Percentiles rank a stretch among this genome's conserved stretches.
phyloP scores from a whole-genome alignment of 805 yeast species.

The Lipomyces orientalis region DNA sequence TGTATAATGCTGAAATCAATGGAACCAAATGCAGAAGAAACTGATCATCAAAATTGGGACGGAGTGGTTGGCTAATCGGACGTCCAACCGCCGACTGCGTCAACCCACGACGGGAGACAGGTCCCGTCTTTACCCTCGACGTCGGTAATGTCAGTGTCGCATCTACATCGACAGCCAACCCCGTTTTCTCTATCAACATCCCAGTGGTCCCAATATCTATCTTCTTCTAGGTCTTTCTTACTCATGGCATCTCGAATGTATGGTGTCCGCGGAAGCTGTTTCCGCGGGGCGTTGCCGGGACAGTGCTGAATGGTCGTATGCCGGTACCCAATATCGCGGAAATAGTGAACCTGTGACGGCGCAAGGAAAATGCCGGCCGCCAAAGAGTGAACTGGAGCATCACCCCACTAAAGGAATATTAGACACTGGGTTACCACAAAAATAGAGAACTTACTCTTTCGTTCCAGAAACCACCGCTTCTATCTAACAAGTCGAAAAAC shows the following conservation, averaged over 20 bases:
- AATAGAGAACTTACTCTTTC: slow-evolving; percentile 56
- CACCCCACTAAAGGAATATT: slow-evolving; percentile 70
- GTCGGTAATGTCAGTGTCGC: slow-evolving; percentile 57
- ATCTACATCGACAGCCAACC: slow-evolving; percentile 85
- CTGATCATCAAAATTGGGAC: neutral
- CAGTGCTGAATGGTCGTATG: slow-evolving; percentile 86
- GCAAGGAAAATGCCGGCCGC: slow-evolving; percentile 80
- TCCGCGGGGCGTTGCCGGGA: slow-evolving; percentile 65
- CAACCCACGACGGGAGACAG: slow-evolving; percentile 46
- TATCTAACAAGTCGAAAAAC: slow-evolving; percentile 72
- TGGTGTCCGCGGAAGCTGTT: slow-evolving; percentile 53
- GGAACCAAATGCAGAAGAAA: neutral
- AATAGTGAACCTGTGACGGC: slow-evolving; percentile 78
- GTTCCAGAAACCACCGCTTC: slow-evolving; percentile 78
- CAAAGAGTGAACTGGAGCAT: slow-evolving; percentile 91
- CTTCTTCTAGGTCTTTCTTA: slow-evolving; percentile 46
- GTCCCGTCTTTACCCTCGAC: slow-evolving; percentile 46
- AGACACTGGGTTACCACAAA: neutral
- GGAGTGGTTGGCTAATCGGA: neutral
- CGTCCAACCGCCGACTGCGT: slow-evolving; percentile 45
- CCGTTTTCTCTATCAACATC: slow-evolving; percentile 54
- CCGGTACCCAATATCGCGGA: slow-evolving; percentile 88
- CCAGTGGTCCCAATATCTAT: slow-evolving; percentile 48
- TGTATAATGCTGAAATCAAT: neutral
- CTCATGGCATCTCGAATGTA: slow-evolving; percentile 46